These are phyloP conservation scores for Apiospora kogelbergensis DNA, from an alignment of 2,329 filamentous ascomycete species.

Conservation along the genomic window DNA sequence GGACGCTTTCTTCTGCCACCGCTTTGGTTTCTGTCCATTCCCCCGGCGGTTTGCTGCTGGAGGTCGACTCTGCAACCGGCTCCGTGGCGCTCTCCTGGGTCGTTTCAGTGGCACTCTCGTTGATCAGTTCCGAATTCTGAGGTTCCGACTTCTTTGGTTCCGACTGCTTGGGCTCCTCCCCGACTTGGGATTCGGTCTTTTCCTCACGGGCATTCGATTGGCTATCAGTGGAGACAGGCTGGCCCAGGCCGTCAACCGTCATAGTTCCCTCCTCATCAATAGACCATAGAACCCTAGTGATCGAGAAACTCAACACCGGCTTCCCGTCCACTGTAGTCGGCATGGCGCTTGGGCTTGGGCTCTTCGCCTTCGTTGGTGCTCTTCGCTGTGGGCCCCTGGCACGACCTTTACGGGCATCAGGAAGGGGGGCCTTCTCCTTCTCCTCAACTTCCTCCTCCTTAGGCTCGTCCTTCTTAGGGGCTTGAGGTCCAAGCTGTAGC, in stretches of 20 bases:
- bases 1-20: conserved; percentile 6
- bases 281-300: conserved; percentile 50
- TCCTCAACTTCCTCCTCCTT: conserved; percentile 54
- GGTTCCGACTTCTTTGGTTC: conserved; percentile 9
- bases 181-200: not conserved
- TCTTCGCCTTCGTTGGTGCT: conserved; percentile 58
- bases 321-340: conserved; percentile 31
- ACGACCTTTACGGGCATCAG: conserved; percentile 85
- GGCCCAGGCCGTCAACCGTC: conserved; percentile 32
- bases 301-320: conserved; percentile 46
- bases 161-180: not conserved
- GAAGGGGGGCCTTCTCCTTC: conserved; percentile 74
- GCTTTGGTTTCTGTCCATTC: conserved; percentile 15
- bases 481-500: conserved; percentile 81
- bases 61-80: not conserved
- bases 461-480: conserved; percentile 71
- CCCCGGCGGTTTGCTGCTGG: not conserved
- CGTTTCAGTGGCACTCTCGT: conserved; percentile 2
- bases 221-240: conserved; percentile 10
- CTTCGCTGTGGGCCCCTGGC: conserved; percentile 84
- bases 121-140: not conserved
- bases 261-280: conserved; percentile 52
- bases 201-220: conserved; percentile 14
- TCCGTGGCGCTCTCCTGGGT: not conserved
- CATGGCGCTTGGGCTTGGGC: conserved; percentile 37